A percentile compares a stretch with the other conserved stretches of the same genome.
phyloP scores from a whole-genome alignment of 2,329 filamentous ascomycete genomes.

The Ascochyta fabae region DNA sequence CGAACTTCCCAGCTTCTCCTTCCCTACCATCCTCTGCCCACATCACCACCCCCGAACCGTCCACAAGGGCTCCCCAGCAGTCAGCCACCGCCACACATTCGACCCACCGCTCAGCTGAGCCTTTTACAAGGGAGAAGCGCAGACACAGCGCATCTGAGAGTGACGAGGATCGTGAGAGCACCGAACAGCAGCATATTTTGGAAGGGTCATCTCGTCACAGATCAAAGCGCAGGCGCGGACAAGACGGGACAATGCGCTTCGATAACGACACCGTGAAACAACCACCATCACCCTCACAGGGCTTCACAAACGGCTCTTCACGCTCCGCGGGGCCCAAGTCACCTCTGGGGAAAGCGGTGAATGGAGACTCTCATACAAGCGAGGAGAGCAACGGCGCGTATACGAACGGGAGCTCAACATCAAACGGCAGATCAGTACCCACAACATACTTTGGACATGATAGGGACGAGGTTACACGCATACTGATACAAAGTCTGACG shows the following conservation, averaged over 20 bases:
- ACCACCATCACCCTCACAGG: conserved; percentile 43
- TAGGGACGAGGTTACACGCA: conserved; percentile 88
- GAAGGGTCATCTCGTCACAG: conserved; percentile 45
- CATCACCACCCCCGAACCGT: conserved; percentile 27
- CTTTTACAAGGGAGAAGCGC: conserved; percentile 37
- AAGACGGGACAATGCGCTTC: conserved; percentile 52
- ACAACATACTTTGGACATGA: conserved; percentile 80
- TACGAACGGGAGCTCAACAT: conserved; percentile 49
- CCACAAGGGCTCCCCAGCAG: conserved; percentile 22
- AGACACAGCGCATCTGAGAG: conserved; percentile 42
- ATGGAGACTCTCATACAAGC: conserved; percentile 50
- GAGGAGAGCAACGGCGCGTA: conserved; percentile 54
- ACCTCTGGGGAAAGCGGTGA: conserved; percentile 46
- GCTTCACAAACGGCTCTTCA: conserved; percentile 50
- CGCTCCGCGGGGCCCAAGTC: conserved; percentile 42
- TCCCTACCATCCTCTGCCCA: conserved; percentile 47
- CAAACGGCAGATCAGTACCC: conserved; percentile 38
- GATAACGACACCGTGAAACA: conserved; percentile 52
- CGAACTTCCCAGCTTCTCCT: conserved; percentile 60
- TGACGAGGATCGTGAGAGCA: conserved; percentile 31
- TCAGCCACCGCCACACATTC: conserved; percentile 24
- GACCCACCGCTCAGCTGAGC: conserved; percentile 21
- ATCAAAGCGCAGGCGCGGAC: conserved; percentile 53
- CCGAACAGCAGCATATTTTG: conserved; percentile 25
- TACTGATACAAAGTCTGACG: conserved; percentile 87